Conservation (phyloP, 73 alveolate genomes). For the Paraurostyla sp. region DNA sequence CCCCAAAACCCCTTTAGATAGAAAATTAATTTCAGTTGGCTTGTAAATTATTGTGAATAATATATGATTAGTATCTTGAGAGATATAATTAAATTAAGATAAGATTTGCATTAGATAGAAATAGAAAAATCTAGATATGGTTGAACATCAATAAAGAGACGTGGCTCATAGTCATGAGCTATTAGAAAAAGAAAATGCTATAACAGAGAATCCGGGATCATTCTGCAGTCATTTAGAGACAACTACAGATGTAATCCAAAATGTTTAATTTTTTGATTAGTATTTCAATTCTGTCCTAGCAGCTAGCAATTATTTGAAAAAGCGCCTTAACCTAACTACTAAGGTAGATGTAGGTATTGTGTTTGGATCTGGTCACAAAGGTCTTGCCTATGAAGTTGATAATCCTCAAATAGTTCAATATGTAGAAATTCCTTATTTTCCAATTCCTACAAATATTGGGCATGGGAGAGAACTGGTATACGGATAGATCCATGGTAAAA, state of each 20-base stretch:
- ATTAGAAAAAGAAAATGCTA: slow-evolving; percentile 11
- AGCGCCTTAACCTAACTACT: neutral
- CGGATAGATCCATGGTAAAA: slow-evolving; percentile 52
- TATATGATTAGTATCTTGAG: too few relatives aligned
- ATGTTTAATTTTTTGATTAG: neutral
- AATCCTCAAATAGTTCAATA: slow-evolving; percentile 37
- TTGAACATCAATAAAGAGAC: too few relatives aligned
- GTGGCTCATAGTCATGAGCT: too few relatives aligned
- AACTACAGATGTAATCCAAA: slow-evolving; percentile 19
- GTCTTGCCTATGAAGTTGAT: slow-evolving; percentile 52
- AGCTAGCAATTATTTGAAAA: slow-evolving; percentile 8
- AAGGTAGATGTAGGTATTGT: slow-evolving; percentile 39
- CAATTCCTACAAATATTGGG: slow-evolving; percentile 38
- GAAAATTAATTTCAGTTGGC: too few relatives aligned
- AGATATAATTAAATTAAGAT: too few relatives aligned
- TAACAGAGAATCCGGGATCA: neutral
- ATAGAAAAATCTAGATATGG: too few relatives aligned
- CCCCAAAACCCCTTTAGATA: too few relatives aligned
- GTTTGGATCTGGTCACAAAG: slow-evolving; percentile 42
- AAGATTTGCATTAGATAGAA: too few relatives aligned
- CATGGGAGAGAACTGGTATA: slow-evolving; percentile 58
- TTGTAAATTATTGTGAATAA: too few relatives aligned
- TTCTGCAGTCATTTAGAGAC: slow-evolving; percentile 12
- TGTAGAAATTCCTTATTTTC: slow-evolving; percentile 42
- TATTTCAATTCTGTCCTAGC: slow-evolving; percentile 37